Base-by-base conservation (phyloP, 805 yeast species). In the Tetrapisispora fleetii region DNA sequence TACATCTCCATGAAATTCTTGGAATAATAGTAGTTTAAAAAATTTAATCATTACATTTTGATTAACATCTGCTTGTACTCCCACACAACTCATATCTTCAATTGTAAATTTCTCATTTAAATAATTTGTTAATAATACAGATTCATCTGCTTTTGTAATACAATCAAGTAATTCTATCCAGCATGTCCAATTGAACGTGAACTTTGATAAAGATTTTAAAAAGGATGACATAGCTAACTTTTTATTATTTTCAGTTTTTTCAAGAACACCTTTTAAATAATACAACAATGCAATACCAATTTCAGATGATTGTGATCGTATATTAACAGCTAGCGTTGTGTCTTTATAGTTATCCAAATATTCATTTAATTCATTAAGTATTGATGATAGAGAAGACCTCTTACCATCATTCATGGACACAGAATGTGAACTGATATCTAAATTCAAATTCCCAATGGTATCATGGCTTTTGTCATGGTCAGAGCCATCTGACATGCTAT, bases 121-220 rank as follows among this genome's bases (percentile, higher is more conserved):
- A 60, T 53, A 69, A 65, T 52, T 67, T 59, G 39, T 72, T 52
- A 52, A 75, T 58, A 47, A 58, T 55, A 43, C 69, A 0, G 87
- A 83, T 48, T 84, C 85, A 51, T 82, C 84, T 48, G 80, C 73
- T 30, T 79, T 74, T 8, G 77, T 65, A 28, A 87, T 67, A 47
- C 86, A 79, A 4, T 78, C 69, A 13, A 80, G 68, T 37, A 93
- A 70, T 60, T 91, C 97, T 49, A 76, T 73, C 97, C 97, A 93
- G 50, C 93, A 84, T 48, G 90, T 78, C 99, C 99, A 93, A 63
- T 91, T 91, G 63, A 75, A 85, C 0, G 97, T 95, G 56, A 82
- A 88, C 28, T 74, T 45, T 22, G 74, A 69, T 14, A 91, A 60
- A 1, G 96, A 83, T 43, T 72, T 73, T 30, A 80, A 70, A 32